Conservation (phyloP, 2,329 filamentous ascomycete genomes). For the Alternaria metachromatica region DNA sequence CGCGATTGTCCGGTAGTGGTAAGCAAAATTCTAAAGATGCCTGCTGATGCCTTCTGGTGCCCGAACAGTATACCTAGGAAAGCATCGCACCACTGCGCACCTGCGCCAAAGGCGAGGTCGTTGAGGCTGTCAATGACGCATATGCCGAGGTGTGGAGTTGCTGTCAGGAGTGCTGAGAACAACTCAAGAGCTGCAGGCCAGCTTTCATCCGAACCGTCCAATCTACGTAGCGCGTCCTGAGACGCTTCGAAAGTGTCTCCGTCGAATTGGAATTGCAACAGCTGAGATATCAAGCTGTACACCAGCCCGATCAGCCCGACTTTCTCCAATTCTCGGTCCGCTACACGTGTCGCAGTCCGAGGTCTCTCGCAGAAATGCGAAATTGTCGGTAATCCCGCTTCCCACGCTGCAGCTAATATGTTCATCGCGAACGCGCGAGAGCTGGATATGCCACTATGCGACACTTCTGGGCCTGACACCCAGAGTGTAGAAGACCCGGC, state of each 20-base stretch:
- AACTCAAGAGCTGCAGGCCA: not conserved
- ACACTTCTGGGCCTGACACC: too few relatives aligned
- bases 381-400: too few relatives aligned
- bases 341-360: fast-evolving
- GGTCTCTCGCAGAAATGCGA: too few relatives aligned
- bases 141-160: not conserved
- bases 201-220: not conserved
- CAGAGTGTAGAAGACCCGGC: too few relatives aligned
- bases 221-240: too few relatives aligned
- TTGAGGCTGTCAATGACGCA: not conserved
- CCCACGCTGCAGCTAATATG: too few relatives aligned
- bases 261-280: too few relatives aligned
- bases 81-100: not conserved
- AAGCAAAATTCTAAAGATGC: constrained; percentile 6
- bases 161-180: not conserved
- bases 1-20: constrained; percentile 7
- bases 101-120: not conserved
- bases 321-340: too few relatives aligned
- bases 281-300: too few relatives aligned
- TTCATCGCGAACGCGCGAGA: too few relatives aligned
- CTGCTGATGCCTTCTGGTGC: not conserved
- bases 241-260: fast-evolving
- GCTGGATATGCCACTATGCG: too few relatives aligned
- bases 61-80: not conserved
- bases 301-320: too few relatives aligned